A percentile compares a stretch with the other conserved stretches of the same genome.
Evolutionary conservation across 1,284 basidiomycete genomes (phyloP).

Genomic region (Phenoliferia sp.): DNA sequence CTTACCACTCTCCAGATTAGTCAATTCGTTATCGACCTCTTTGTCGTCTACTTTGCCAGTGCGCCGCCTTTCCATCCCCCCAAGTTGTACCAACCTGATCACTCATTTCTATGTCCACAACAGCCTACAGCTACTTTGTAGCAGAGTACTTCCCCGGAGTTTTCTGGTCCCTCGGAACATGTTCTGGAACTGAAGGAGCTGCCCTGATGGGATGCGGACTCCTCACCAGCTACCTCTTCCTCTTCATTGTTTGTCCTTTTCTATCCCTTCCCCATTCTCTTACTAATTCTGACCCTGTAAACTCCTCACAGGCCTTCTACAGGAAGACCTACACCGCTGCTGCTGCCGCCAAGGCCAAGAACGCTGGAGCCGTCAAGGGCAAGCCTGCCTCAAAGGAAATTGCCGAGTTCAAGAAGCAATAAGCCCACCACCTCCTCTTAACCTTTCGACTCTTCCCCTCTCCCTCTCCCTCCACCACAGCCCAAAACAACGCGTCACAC

Average conservation of each 20-base stretch:
- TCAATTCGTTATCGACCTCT: slow-evolving; percentile 87
- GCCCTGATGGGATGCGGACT: slow-evolving; percentile 85
- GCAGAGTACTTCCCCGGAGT: slow-evolving; percentile 53
- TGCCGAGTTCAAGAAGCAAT: slow-evolving; percentile 27
- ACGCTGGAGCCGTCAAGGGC: slow-evolving; percentile 2
- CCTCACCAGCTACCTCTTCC: slow-evolving; percentile 79
- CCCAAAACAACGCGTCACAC: background rate
- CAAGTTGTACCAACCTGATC: slow-evolving; percentile 2
- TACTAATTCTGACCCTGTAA: slow-evolving; percentile 42
- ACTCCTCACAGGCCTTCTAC: slow-evolving; percentile 38
- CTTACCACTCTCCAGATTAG: slow-evolving; percentile 92
- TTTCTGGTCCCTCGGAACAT: slow-evolving; percentile 65
- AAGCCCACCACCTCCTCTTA: background rate
- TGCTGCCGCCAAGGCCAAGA: background rate
- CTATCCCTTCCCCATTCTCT: slow-evolving; percentile 75
- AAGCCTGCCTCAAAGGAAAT: background rate
- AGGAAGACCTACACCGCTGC: slow-evolving; percentile 39
- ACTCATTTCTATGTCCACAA: background rate
- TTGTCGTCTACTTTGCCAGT: slow-evolving; percentile 89
- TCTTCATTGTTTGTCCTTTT: slow-evolving; percentile 60
- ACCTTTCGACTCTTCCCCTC: background rate
- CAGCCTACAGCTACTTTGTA: slow-evolving; percentile 71
- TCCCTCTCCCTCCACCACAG: background rate
- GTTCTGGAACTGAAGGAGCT: slow-evolving; percentile 81
- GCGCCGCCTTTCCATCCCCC: slow-evolving; percentile 44